Base-by-base conservation (phyloP, 192 early-diverging fungal species). In the Tieghemiomyces parasiticus region DNA sequence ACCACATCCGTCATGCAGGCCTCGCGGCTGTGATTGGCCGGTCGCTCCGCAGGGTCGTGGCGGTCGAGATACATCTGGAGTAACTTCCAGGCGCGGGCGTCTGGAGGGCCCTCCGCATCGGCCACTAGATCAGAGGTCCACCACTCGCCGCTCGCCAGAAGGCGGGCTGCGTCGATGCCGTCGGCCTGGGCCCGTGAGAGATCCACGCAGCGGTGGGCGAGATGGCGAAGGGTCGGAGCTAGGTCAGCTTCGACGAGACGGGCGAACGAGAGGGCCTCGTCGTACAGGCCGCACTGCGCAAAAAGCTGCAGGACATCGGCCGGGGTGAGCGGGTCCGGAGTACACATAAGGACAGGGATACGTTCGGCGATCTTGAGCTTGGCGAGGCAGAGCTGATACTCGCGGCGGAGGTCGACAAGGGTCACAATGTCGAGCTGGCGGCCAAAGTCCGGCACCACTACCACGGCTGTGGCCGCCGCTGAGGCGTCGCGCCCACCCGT, bases 371-470 rank as follows among this genome's bases (percentile, higher is more conserved):
- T 56, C 0, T 66, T 59, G 3, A 71, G 44, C 34, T 70, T 64
- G 12, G 74, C 71, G 60, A 67, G 61, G 51, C 64, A 67, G 52
- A 76, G 49, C 31, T 63, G 46, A 42, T 73, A 69, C 47, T 76
- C 74, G 46, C 67, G 69, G 3, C 67, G 74, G 35, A 76, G 53
- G 46, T 72, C 68, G 13, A 46, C 66, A n/a, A n/a, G n/a, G n/a
- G n/a, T n/a, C n/a, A n/a, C n/a, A n/a, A n/a, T n/a, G n/a, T n/a
- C n/a, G n/a, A n/a, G n/a, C n/a, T n/a, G n/a, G n/a, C n/a, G n/a
- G n/a, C n/a, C n/a, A n/a, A n/a, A n/a, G n/a, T n/a, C n/a, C n/a
- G n/a, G n/a, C 13, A 73, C 52, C 65, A 65, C 66, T 26, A 76
- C 67, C 28, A 76, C 65, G 30, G 65, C 69, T 14, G 70, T 63